Evolutionary conservation across 1,284 basidiomycete species (phyloP).

Genomic region (Cerioporus squamosus): DNA sequence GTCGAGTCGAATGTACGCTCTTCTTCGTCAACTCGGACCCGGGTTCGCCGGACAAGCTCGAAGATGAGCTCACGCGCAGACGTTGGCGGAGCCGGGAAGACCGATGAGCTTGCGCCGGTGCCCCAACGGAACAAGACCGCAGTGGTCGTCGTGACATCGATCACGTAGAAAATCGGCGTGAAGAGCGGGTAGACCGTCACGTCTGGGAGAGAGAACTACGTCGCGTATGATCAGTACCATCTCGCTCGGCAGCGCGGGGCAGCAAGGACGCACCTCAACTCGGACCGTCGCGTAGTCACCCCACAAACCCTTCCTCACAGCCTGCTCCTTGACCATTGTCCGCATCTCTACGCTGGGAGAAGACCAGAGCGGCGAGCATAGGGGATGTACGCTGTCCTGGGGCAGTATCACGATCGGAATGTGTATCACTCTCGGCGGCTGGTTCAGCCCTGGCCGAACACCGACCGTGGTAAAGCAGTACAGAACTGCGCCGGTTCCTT

Average conservation of each 20-base stretch:
- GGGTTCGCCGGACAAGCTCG: not conserved
- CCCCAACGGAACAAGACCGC: not conserved
- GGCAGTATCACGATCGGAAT: too few relatives aligned
- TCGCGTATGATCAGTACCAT: not conserved
- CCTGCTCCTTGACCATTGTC: too few relatives aligned
- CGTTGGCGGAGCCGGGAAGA: not conserved
- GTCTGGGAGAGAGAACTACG: not conserved
- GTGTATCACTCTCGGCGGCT: too few relatives aligned
- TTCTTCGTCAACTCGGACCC: too few relatives aligned
- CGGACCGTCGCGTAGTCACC: not conserved
- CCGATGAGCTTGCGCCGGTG: not conserved
- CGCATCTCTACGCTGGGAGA: too few relatives aligned
- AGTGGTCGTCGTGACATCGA: not conserved
- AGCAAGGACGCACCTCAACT: not conserved
- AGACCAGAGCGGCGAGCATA: too few relatives aligned
- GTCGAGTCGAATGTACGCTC: too few relatives aligned
- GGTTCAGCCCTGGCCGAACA: too few relatives aligned
- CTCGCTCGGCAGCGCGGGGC: not conserved
- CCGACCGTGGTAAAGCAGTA: too few relatives aligned
- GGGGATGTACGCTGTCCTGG: too few relatives aligned
- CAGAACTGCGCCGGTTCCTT: too few relatives aligned
- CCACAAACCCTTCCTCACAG: not conserved
- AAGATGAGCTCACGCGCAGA: not conserved
- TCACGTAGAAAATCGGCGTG: not conserved
- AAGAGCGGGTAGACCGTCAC: not conserved